Evolutionary conservation across 2,329 filamentous ascomycete genomes (phyloP).

Genomic region (Fusarium lyarnte): DNA sequence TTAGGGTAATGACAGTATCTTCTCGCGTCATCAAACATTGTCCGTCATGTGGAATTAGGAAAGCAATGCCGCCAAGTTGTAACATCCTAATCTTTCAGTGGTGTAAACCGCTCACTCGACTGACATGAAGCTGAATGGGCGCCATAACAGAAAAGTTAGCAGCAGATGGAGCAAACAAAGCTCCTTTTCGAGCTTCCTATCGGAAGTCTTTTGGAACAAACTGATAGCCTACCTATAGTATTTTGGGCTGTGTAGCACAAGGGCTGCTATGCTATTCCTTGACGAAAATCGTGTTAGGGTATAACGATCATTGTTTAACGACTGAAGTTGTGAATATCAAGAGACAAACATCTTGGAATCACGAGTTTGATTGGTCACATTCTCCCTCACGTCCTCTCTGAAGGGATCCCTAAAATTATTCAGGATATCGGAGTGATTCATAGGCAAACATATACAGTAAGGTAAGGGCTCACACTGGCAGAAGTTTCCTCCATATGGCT

Average conservation of each 20-base stretch:
- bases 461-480: background rate
- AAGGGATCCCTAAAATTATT: background rate
- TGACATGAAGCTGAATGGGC: background rate
- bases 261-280: background rate
- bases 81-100: background rate
- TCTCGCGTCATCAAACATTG: background rate
- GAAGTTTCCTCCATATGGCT: background rate
- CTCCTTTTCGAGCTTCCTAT: background rate
- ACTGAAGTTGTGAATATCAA: background rate
- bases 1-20: background rate
- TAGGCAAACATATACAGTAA: background rate
- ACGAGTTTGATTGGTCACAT: background rate
- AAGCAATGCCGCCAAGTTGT: background rate
- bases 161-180: background rate
- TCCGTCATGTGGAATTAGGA: background rate
- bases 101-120: background rate
- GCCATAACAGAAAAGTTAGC: background rate
- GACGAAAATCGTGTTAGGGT: slow-evolving; percentile 8
- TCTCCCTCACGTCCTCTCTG: background rate
- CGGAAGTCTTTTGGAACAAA: slow-evolving; percentile 17
- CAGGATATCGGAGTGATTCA: background rate
- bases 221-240: slow-evolving; percentile 1
- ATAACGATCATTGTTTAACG: slow-evolving; percentile 19
- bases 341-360: background rate
- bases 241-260: background rate